Evolutionary conservation across 768 basidiomycete species (phyloP).

Genomic region (Imleria badia): DNA sequence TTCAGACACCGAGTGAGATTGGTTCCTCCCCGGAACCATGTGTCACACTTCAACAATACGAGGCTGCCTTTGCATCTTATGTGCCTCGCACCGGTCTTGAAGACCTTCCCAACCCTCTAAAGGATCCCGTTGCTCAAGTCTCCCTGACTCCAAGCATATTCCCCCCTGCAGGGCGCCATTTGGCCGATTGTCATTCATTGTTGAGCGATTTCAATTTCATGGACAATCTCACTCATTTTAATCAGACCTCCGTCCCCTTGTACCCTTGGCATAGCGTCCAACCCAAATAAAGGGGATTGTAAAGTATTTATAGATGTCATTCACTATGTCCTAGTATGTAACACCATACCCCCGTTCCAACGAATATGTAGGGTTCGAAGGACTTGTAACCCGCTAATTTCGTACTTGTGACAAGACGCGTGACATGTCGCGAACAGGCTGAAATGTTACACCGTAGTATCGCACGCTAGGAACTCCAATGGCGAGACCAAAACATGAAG

Average conservation of each 20-base stretch:
- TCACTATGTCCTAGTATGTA: neutral
- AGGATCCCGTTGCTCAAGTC: neutral
- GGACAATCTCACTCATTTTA: neutral
- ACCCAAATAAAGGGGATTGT: neutral
- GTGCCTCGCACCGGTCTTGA: neutral
- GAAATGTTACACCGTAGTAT: no score
- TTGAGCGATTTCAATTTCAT: neutral
- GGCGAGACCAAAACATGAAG: conserved; percentile 17
- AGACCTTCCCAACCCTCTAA: neutral
- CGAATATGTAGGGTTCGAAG: no score
- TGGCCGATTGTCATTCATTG: neutral
- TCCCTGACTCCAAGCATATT: neutral
- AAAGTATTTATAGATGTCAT: neutral
- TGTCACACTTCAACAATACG: neutral
- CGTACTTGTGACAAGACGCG: neutral
- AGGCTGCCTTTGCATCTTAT: neutral
- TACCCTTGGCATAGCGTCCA: neutral
- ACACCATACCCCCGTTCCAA: no score
- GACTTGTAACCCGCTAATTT: no score
- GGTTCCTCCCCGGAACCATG: conserved; percentile 12
- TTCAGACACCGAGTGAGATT: conserved; percentile 29
- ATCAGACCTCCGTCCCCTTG: neutral
- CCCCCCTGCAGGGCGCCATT: neutral
- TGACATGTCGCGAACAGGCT: neutral
- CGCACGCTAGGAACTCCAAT: conserved; percentile 5